Evolutionary conservation across 2,329 filamentous ascomycete species (phyloP), one percentile per base, ranked within the genome.

Genomic region (Xylaria digitata): DNA sequence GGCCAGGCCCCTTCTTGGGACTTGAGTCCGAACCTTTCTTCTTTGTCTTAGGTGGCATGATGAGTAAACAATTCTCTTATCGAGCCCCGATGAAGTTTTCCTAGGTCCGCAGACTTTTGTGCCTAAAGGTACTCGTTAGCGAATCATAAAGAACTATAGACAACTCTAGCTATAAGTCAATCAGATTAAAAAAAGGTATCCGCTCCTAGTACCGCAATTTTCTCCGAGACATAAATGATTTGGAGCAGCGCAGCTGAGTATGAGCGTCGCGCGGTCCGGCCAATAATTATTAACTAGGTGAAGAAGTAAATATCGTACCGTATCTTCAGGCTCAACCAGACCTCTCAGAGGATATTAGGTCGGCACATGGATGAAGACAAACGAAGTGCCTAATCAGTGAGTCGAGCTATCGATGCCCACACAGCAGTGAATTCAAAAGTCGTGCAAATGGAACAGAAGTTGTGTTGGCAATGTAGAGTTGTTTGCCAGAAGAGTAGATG

Each of bases 1-100:
- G 53, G 26, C 48, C 54, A 15, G 13, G 17, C 3, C 15, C 43
- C 13, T 5, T 40, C 9, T 13, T 40, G 13, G 37, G 37, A 15
- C 37, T 15, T 15, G 37, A 40, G 37, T 15, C 37, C 37, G 37
- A 40, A 2, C 37, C 63, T 40, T 60, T 67, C 59, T 32, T 69
- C 55, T 54, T 71, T 17, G 63, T 68, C 61, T 49, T 65, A 32
- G 65, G 66, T 26, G 68, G 58, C 70, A 71, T 71, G 17, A n/a
- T 54, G 37, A 61, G 55, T 50, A 37, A 48, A 54, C 6, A 13
- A 37, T 19, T 54, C 5, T 53, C n/a, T 19, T 53, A 13, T 45
- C 50, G 46, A 52, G 17, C 11, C 4, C 8, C 34, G 53, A 32
- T 19, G 2, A 15, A 13, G 21, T n/a, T 37, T 58, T 45, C 52